phyloP scores from a whole-genome alignment of 2,329 filamentous ascomycete genomes.

The Colletotrichum cereale region DNA sequence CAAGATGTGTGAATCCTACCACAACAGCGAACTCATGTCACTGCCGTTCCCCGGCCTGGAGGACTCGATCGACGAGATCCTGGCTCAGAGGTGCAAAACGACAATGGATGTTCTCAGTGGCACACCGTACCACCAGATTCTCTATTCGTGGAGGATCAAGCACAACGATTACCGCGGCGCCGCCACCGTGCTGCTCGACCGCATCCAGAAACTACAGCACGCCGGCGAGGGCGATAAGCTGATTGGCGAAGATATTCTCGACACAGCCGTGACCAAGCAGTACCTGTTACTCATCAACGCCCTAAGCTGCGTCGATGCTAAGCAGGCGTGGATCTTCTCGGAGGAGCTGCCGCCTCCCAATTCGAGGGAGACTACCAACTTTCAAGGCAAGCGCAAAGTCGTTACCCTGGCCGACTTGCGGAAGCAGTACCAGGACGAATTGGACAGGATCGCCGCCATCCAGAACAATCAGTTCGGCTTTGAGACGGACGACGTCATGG shows the following conservation, averaged over 20 bases:
- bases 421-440: slow-evolving; percentile 88
- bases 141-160: slow-evolving; percentile 91
- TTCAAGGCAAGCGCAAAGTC: slow-evolving; percentile 73
- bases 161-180: slow-evolving; percentile 88
- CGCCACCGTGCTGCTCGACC: slow-evolving; percentile 72
- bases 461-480: slow-evolving; percentile 92
- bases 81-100: slow-evolving; percentile 78
- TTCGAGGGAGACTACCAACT: slow-evolving; percentile 28
- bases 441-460: slow-evolving; percentile 90
- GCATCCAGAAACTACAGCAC: slow-evolving; percentile 71
- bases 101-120: slow-evolving; percentile 74
- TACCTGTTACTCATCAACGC: slow-evolving; percentile 95
- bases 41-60: slow-evolving; percentile 85
- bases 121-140: slow-evolving; percentile 85
- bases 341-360: slow-evolving; percentile 51
- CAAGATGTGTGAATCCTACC: slow-evolving; percentile 76
- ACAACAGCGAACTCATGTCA: slow-evolving; percentile 75
- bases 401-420: slow-evolving; percentile 88
- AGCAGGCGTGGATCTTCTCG: slow-evolving; percentile 84
- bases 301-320: slow-evolving; percentile 83
- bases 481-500: slow-evolving; percentile 64
- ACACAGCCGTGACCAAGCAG: slow-evolving; percentile 77
- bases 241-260: slow-evolving; percentile 67
- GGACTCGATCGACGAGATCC: slow-evolving; percentile 82
- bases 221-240: slow-evolving; percentile 70